These are phyloP conservation scores for Chlorociboria aeruginascens DNA, from an alignment of 495 filamentous ascomycete species.

Conservation along the genomic window DNA sequence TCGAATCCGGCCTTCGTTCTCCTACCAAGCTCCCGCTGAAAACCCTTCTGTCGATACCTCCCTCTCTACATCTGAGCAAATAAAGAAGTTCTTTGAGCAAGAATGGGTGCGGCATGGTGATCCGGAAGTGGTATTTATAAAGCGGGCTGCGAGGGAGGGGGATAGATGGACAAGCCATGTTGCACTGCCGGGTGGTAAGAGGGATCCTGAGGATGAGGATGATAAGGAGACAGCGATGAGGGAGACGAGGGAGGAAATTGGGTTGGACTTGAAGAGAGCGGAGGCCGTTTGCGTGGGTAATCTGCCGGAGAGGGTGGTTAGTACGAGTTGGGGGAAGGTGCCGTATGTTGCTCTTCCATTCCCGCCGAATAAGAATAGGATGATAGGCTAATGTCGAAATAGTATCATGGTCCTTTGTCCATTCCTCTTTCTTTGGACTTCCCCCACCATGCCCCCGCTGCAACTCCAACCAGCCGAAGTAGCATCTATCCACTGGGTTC, in stretches of 20 bases:
- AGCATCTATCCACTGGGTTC: constrained; percentile 67
- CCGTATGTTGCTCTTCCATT: constrained; percentile 37
- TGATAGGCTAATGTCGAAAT: constrained; percentile 3
- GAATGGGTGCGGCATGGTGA: constrained; percentile 64
- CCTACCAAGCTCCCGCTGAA: constrained; percentile 31
- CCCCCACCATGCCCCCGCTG: constrained; percentile 43
- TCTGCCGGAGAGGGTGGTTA: constrained; percentile 59
- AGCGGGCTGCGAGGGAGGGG: constrained; percentile 54
- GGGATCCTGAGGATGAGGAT: constrained; percentile 55
- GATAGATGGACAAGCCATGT: constrained; percentile 72
- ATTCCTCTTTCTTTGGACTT: constrained; percentile 56
- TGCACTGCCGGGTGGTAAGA: constrained; percentile 61
- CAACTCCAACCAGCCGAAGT: constrained; percentile 62
- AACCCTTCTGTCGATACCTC: constrained; percentile 12
- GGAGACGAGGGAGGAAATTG: constrained; percentile 64
- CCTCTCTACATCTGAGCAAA: constrained; percentile 22
- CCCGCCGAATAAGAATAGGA: not conserved
- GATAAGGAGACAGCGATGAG: constrained; percentile 55
- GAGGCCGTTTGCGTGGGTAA: constrained; percentile 51
- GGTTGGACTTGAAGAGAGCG: constrained; percentile 45
- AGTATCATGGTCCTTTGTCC: constrained; percentile 72
- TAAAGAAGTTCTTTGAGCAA: constrained; percentile 55
- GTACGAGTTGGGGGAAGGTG: constrained; percentile 57
- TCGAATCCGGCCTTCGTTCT: constrained; percentile 49
- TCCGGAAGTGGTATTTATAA: constrained; percentile 68